Evolutionary conservation across 352 stramenopile species (phyloP).

Genomic region (Blastocystis sp.): DNA sequence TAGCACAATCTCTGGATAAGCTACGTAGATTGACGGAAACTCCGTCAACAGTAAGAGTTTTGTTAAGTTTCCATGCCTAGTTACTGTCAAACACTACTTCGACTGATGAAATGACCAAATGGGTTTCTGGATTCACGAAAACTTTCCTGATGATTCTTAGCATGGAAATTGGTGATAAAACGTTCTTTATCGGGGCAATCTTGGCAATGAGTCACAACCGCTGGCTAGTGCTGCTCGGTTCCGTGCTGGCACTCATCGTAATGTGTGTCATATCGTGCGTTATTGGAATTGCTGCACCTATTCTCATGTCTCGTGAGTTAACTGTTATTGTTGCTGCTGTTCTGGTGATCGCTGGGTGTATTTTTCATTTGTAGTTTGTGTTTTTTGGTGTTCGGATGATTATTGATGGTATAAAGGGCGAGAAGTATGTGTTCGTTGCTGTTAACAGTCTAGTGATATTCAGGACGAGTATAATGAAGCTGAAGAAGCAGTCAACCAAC

Average conservation of each 20-base stretch:
- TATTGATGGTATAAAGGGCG: not conserved
- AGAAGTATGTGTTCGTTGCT: not conserved
- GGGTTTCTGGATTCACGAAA: constrained; percentile 74
- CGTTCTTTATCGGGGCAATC: constrained; percentile 97
- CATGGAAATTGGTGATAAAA: constrained; percentile 97
- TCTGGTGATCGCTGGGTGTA: constrained; percentile 66
- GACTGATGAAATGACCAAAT: not conserved
- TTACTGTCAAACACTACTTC: not conserved
- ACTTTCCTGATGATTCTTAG: constrained; percentile 90
- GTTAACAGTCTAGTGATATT: not conserved
- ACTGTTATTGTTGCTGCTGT: constrained; percentile 75
- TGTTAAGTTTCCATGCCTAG: too few species aligned
- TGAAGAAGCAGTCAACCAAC: not conserved
- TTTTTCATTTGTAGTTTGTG: constrained; percentile 69
- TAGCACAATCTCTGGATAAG: too few species aligned
- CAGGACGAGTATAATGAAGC: constrained; percentile 26
- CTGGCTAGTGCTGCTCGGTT: constrained; percentile 87
- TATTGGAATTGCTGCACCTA: constrained; percentile 81
- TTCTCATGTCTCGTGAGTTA: constrained; percentile 74
- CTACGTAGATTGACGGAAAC: too few species aligned
- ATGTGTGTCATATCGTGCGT: constrained; percentile 96
- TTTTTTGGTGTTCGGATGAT: constrained; percentile 78
- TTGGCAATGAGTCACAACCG: constrained; percentile 88
- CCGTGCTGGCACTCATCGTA: constrained; percentile 84
- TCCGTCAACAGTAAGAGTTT: too few species aligned